Base-by-base conservation (phyloP, 2,329 filamentous ascomycete species). In the Alternaria panax region DNA sequence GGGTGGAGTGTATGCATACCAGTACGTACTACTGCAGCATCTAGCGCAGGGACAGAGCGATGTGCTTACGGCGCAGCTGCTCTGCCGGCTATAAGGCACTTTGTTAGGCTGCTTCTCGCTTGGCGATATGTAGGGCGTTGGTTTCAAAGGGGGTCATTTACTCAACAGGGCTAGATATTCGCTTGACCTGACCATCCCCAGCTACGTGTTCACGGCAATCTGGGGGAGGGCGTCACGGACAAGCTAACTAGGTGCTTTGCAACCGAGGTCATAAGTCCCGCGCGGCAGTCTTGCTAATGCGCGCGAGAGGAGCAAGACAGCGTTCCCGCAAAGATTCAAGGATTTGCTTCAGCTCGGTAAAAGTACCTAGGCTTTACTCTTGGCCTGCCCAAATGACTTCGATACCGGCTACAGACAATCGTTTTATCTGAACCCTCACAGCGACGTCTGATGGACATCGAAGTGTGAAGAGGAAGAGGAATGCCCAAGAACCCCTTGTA, bases 61-160 rank as follows among this genome's bases (percentile, higher is more conserved):
- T 40, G 51, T 48, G 57, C 50, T 61, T 61, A 64, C 66, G 69
- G 67, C 66, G 63, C 55, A 66, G 46, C 68, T 66, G 20, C 25
- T 67, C 54, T 54, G 46, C 62, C 24, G 65, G 59, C 34, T 62
- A 60, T 50, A 54, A 66, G 60, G 59, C 60, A 59, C 57, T 30
- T 59, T 20, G 61, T 59, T 62, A 74, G 72, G 68, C 71, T 64
- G 62, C 64, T 60, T 73, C 52, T 40, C 18, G 51, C 67, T 69
- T 65, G 63, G 65, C 68, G 32, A 27, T 48, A 52, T 20, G 43
- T 36, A 63, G 60, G 62, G 58, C 52, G 52, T 41, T 52, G 58
- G 41, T 28, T 18, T 30, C 47, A 41, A 61, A 43, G 38, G 50
- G 53, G 50, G 43, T 28, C 43, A 20, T 55, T 59, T 55, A 45